Evolutionary conservation across 495 filamentous ascomycete species (phyloP), one percentile per base, ranked within the genome.

Genomic region (Aspergillus egyptiacus): DNA sequence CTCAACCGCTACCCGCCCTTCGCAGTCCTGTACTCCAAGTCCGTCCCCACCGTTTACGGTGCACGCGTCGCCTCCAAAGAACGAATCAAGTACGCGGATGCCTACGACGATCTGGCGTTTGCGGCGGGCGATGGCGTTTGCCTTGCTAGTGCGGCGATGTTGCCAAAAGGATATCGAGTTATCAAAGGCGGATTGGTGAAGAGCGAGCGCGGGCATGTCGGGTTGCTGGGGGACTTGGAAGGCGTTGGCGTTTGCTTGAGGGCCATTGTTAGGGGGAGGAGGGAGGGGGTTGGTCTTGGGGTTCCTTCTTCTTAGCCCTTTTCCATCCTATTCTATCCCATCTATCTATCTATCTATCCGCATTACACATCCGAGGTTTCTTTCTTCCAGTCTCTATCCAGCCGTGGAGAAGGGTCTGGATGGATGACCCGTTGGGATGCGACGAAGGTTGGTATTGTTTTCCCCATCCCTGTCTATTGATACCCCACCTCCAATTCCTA

Each of bases 51-150:
- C 0, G 86, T 95, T 1, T 86, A 79, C 63, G 89, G 81, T 0
- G 89, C 86, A 1, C 77, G 80, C 10, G 88, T 97, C 8, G 57
- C 74, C 5, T 79, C 80, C 2, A 59, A 73, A 5, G 84, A 87
- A 27, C 72, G 71, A 0, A 96, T 96, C 53, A 80, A 81, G 44
- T 78, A 80, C 30, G 66, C 78, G 1, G 88, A 94, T 66, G 83
- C 84, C 2, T 97, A 95, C 59, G 91, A 95, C 52, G 83, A 95
- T 49, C 71, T 96, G 2, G 79, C 87, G 0, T 96, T 96, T 65
- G 85, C 83, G 0, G 83, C 81, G 28, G 91, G 91, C 0, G 91
- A 97, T 63, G 91, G 91, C 0, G 91, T 97, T 0, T 89, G 89
- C 59, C 72, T 97, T 13, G 89, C 91, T 0, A 74, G 74, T 32